Conservation (phyloP, 768 basidiomycete genomes). For the Leucosporidium scottii region DNA sequence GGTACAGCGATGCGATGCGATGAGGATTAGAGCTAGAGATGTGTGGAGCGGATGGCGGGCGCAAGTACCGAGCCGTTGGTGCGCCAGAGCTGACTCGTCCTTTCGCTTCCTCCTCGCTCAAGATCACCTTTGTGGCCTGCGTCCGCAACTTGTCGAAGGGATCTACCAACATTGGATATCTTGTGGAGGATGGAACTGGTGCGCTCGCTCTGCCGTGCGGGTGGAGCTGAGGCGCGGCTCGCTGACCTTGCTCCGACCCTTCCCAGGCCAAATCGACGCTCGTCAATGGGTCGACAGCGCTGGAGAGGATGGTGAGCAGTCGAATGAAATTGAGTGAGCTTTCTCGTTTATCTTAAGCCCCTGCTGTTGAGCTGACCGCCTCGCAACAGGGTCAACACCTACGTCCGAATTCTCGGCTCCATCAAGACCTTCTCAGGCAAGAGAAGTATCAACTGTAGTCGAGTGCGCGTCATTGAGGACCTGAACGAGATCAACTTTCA, state of each 20-base stretch:
- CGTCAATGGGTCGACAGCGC: slow-evolving; percentile 64
- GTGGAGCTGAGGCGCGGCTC: slow-evolving; percentile 48
- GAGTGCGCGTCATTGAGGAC: slow-evolving; percentile 63
- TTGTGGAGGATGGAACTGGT: slow-evolving; percentile 80
- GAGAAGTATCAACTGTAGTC: slow-evolving; percentile 69
- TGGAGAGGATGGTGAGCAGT: slow-evolving; percentile 48
- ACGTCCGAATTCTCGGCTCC: slow-evolving; percentile 71
- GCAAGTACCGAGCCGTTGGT: no score
- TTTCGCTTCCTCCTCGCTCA: slow-evolving; percentile 1
- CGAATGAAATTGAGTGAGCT: slow-evolving; percentile 22
- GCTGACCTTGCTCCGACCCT: slow-evolving; percentile 34
- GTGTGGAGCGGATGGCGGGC: no score
- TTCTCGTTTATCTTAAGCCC: neutral
- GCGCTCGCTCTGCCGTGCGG: slow-evolving; percentile 5
- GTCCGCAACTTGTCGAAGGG: slow-evolving; percentile 61
- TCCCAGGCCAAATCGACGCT: slow-evolving; percentile 42
- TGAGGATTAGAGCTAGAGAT: no score
- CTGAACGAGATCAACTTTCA: slow-evolving; percentile 76
- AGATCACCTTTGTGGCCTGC: slow-evolving; percentile 70
- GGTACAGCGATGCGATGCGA: neutral
- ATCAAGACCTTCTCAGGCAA: slow-evolving; percentile 76
- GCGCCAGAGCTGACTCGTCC: neutral
- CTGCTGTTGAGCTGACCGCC: neutral
- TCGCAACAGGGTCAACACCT: slow-evolving; percentile 57
- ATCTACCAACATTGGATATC: slow-evolving; percentile 72